Conservation (phyloP, 2,329 filamentous ascomycete genomes). For the Xylariomycetidae sp. region DNA sequence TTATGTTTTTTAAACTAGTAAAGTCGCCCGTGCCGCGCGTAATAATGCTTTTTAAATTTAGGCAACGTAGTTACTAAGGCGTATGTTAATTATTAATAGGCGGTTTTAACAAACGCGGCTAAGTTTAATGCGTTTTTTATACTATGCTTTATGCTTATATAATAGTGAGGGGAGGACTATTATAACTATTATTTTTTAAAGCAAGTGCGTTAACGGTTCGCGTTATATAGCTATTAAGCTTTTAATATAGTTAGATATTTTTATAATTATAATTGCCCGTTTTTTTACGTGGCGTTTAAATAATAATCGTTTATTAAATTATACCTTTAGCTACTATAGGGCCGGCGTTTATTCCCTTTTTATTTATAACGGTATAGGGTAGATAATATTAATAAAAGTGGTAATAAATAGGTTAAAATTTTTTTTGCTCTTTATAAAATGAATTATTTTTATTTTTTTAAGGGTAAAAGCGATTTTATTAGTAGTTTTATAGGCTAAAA, state of each 20-base stretch:
- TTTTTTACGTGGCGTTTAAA: background rate
- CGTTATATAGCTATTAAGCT: background rate
- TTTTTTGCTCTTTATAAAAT: background rate
- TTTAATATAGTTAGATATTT: background rate
- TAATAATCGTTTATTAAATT: background rate
- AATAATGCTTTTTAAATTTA: no score
- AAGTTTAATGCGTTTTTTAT: background rate
- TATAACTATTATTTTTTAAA: background rate
- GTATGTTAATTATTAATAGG: background rate
- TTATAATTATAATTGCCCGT: background rate
- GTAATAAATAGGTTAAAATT: background rate
- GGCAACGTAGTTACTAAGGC: no score
- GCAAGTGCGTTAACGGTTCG: background rate
- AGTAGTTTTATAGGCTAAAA: background rate
- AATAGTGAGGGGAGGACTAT: background rate
- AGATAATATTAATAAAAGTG: background rate
- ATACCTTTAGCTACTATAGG: background rate
- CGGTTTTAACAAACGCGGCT: background rate
- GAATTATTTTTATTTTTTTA: constrained; percentile 1
- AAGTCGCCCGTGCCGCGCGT: no score
- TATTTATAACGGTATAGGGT: background rate
- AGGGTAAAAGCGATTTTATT: constrained; percentile 1
- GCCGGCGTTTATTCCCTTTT: no score
- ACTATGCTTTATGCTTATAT: background rate
- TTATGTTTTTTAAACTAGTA: no score